phyloP scores from a whole-genome alignment of 371 early-diverging fungal genomes.

The Capniomyces stellatus region DNA sequence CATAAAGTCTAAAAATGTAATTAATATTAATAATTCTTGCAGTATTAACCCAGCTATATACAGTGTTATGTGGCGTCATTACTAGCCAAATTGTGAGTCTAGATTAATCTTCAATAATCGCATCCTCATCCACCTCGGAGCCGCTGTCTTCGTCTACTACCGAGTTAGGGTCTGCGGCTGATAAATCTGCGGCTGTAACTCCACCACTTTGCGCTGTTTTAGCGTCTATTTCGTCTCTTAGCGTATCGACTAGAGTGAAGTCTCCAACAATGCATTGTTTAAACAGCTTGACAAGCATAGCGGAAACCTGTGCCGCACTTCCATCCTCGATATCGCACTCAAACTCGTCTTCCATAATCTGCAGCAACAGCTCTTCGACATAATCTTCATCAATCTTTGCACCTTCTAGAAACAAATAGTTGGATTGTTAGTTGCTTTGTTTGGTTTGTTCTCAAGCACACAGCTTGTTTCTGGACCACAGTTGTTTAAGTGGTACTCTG shows the following conservation, averaged over 20 bases:
- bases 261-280: conserved; percentile 16
- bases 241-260: conserved; percentile 14
- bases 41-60: too few relatives aligned
- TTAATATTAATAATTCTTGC: too few relatives aligned
- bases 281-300: conserved; percentile 7
- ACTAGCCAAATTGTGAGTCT: too few relatives aligned
- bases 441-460: neutral
- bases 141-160: conserved; percentile 7
- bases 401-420: too few relatives aligned
- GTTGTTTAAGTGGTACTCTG: too few relatives aligned
- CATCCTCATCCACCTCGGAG: conserved; percentile 7
- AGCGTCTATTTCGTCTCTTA: conserved; percentile 17
- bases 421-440: neutral
- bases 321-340: conserved; percentile 15
- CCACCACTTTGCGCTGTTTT: conserved; percentile 4
- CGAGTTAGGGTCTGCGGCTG: neutral
- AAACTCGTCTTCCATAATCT: conserved; percentile 21
- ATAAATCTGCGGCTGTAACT: conserved; percentile 1
- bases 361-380: conserved; percentile 14
- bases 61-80: too few relatives aligned
- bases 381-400: conserved; percentile 2
- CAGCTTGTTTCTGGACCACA: neutral
- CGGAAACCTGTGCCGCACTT: conserved; percentile 17
- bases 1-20: too few relatives aligned
- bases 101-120: too few relatives aligned